Percentiles rank a stretch among this genome's conserved stretches.
phyloP scores from a whole-genome alignment of 495 filamentous ascomycete species.

The Platismatia glauca region DNA sequence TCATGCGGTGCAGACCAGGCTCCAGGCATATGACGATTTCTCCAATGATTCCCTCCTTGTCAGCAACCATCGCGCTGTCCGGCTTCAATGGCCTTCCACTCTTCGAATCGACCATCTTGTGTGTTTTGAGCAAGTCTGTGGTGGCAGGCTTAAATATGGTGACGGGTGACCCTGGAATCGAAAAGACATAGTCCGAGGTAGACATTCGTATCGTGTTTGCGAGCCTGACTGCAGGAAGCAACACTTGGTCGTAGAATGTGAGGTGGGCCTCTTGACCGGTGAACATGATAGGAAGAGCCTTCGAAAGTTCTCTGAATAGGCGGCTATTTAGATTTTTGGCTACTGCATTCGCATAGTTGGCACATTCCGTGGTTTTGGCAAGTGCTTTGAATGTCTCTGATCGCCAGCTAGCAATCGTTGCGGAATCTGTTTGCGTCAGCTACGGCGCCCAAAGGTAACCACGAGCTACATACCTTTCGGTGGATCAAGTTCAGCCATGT shows the following conservation, averaged over 20 bases:
- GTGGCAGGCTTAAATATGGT: background rate
- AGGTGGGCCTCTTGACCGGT: background rate
- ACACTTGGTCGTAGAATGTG: constrained; percentile 3
- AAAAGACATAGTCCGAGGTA: background rate
- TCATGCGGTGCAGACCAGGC: constrained; percentile 9
- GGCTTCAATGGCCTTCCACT: constrained; percentile 10
- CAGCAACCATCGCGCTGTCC: background rate
- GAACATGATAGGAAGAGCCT: constrained; percentile 4
- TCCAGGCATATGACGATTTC: background rate
- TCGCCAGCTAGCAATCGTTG: constrained; percentile 15
- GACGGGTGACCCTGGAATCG: background rate
- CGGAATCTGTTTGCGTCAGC: constrained; percentile 5
- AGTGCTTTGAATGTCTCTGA: constrained; percentile 21
- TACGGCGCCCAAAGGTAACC: too few relatives aligned
- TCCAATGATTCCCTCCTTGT: constrained; percentile 7
- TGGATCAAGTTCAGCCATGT: constrained; percentile 13
- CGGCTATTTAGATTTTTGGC: background rate
- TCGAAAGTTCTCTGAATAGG: background rate
- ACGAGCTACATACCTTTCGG: constrained; percentile 12
- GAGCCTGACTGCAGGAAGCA: constrained; percentile 9
- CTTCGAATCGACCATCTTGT: constrained; percentile 6
- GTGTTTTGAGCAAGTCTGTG: background rate
- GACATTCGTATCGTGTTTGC: constrained; percentile 16
- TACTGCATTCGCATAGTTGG: background rate
- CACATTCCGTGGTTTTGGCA: background rate